A percentile compares a stretch with the other conserved stretches of the same genome.
These are phyloP conservation scores for Linaria vulgaris DNA, from an alignment of 257 asterid species.

Conservation along the genomic window DNA sequence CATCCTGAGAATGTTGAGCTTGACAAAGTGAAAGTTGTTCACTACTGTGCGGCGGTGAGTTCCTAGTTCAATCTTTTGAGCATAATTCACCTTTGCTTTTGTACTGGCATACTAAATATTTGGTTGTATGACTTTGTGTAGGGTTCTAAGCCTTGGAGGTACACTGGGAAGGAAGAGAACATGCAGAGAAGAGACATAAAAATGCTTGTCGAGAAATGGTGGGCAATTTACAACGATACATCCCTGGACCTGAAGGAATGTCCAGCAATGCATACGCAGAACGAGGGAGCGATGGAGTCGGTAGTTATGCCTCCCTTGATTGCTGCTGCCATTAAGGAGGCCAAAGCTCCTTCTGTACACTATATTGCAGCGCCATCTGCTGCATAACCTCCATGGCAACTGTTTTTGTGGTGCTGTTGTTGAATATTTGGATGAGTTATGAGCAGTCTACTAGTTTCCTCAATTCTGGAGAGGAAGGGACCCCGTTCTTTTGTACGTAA, in stretches of 20 bases:
- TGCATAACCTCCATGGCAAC: conserved; percentile 14
- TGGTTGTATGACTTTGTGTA: background rate
- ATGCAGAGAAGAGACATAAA: conserved; percentile 53
- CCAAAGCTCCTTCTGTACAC: conserved; percentile 22
- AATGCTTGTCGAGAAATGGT: conserved; percentile 49
- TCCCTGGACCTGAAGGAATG: conserved; percentile 36
- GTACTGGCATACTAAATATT: background rate
- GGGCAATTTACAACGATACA: conserved; percentile 44
- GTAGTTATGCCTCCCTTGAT: conserved; percentile 40
- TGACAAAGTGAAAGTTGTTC: conserved; percentile 48
- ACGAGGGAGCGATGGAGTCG: background rate
- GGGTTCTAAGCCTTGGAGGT: conserved; percentile 68
- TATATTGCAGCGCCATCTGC: conserved; percentile 49
- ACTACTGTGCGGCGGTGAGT: conserved; percentile 60
- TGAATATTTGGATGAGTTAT: too few species aligned
- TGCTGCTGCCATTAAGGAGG: conserved; percentile 35
- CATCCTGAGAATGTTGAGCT: conserved; percentile 52
- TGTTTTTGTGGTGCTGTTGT: too few species aligned
- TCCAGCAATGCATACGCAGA: conserved; percentile 4
- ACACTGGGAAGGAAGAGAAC: conserved; percentile 44
- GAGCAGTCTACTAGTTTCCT: too few species aligned
- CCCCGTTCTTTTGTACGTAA: too few species aligned
- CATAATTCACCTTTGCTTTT: too few species aligned
- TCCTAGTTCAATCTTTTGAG: background rate
- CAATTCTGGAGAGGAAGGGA: too few species aligned